Evolutionary conservation across 2,329 filamentous ascomycete genomes (phyloP).

Genomic region (Botrytis porri): DNA sequence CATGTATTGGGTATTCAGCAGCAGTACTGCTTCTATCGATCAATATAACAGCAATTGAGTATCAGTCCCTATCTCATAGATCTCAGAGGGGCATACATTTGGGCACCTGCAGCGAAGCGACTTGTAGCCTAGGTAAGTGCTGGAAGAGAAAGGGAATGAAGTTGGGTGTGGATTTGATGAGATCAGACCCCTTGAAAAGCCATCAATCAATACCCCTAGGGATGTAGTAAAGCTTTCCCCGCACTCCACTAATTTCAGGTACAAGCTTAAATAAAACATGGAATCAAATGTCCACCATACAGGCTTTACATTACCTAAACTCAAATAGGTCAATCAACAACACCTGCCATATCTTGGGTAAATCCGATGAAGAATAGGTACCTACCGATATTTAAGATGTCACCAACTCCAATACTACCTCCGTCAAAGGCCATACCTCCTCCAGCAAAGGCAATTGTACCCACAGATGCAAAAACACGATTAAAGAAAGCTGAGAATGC

Average conservation of each 20-base stretch:
- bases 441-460: slow-evolving; percentile 23
- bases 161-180: neutral
- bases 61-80: neutral
- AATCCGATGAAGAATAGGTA: too few species aligned
- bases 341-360: neutral
- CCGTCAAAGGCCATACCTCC: slow-evolving; percentile 25
- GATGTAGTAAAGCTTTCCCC: neutral
- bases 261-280: neutral
- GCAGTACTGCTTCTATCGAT: neutral
- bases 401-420: slow-evolving; percentile 27
- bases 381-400: slow-evolving; percentile 32
- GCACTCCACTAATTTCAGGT: slow-evolving; percentile 9
- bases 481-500: slow-evolving; percentile 40
- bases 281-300: neutral
- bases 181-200: neutral
- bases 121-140: too few species aligned
- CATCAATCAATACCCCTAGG: neutral
- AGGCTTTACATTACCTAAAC: neutral
- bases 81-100: too few species aligned
- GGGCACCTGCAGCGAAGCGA: too few species aligned
- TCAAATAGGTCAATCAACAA: slow-evolving; percentile 9
- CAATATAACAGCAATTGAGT: too few species aligned
- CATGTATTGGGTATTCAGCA: neutral
- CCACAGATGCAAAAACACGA: slow-evolving; percentile 20
- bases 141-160: too few species aligned